These are phyloP conservation scores for Mycena galopus DNA, from an alignment of 768 basidiomycete genomes.

Conservation along the genomic window DNA sequence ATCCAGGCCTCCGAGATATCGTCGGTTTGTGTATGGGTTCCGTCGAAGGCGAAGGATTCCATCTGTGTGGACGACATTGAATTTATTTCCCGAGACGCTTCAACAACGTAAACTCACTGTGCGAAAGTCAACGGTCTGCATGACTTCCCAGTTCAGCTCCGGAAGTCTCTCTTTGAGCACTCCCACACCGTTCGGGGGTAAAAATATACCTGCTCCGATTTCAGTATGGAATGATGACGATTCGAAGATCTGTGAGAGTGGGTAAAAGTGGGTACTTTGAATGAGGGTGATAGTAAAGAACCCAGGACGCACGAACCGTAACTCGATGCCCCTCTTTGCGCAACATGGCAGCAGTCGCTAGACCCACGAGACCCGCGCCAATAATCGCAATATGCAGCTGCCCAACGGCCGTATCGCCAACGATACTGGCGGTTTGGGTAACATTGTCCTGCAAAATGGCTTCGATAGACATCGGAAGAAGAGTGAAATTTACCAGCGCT, in stretches of 20 bases:
- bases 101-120: not conserved
- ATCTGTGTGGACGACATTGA: not conserved
- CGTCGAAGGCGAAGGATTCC: not conserved
- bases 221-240: conserved; percentile 26
- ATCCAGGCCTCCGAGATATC: conserved; percentile 4
- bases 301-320: too few species aligned
- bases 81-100: not conserved
- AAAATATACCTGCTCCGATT: conserved; percentile 23
- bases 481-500: too few species aligned
- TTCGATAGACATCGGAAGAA: too few species aligned
- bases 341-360: too few species aligned
- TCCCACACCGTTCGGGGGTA: conserved; percentile 19
- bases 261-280: too few species aligned
- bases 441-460: too few species aligned
- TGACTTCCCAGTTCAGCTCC: not conserved
- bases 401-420: too few species aligned
- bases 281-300: too few species aligned
- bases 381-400: too few species aligned
- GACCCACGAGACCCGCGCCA: too few species aligned
- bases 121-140: conserved; percentile 3
- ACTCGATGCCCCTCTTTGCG: too few species aligned
- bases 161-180: conserved; percentile 11
- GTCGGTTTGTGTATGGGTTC: not conserved
- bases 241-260: conserved; percentile 33
- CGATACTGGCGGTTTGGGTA: too few species aligned